Conservation (phyloP, 1,139 yeast genomes). For the Pneumocystis carinii region DNA sequence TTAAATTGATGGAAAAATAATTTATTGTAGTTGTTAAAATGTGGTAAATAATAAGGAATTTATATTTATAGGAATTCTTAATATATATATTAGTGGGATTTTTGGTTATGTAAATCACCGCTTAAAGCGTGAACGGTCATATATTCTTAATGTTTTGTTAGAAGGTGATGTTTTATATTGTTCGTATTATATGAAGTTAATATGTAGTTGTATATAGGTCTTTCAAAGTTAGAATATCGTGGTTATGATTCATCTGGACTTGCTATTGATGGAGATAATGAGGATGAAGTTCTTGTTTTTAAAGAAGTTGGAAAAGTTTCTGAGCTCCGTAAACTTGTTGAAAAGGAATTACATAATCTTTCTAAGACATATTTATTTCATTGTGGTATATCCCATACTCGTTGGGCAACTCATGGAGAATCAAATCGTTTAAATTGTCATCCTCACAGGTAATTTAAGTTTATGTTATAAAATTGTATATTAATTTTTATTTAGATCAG, state of each 20-base stretch:
- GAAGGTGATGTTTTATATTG: constrained; percentile 27
- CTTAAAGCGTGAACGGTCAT: constrained; percentile 84
- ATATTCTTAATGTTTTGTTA: constrained; percentile 71
- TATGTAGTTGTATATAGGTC: constrained; percentile 32
- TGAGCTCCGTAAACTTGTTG: constrained; percentile 55
- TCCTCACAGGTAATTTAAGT: constrained; percentile 42
- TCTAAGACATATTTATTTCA: constrained; percentile 67
- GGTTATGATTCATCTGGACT: constrained; percentile 97
- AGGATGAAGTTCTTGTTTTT: constrained; percentile 45
- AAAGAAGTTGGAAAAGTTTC: constrained; percentile 88
- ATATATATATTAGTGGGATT: constrained; percentile 50
- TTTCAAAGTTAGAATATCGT: constrained; percentile 87
- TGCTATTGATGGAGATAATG: constrained; percentile 78
- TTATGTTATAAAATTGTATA: not conserved
- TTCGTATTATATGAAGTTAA: not conserved
- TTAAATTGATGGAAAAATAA: not conserved
- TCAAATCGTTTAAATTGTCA: constrained; percentile 81
- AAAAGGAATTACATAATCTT: constrained; percentile 31
- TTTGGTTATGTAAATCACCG: constrained; percentile 95
- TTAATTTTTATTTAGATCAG: constrained; percentile 38
- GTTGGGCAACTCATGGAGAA: constrained; percentile 99
- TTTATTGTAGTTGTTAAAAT: not conserved
- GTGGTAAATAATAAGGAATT: not conserved
- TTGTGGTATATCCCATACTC: constrained; percentile 94
- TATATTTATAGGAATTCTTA: not conserved